Percentiles rank a stretch among this genome's conserved stretches.
These are phyloP conservation scores for Coemansia guatemalensis DNA, from an alignment of 192 early-diverging fungal species.

Conservation along the genomic window DNA sequence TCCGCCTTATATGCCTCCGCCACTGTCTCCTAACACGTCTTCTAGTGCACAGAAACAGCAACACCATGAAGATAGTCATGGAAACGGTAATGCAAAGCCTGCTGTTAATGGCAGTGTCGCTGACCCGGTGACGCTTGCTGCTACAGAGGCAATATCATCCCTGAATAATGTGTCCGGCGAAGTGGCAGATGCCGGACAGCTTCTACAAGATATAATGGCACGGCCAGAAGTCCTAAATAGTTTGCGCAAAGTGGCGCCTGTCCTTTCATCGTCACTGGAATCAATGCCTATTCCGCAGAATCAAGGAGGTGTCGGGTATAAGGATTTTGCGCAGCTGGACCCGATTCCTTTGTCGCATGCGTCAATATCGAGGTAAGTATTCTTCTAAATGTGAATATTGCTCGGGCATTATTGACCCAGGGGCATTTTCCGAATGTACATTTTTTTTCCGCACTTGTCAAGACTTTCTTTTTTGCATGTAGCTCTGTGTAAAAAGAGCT, in stretches of 20 bases:
- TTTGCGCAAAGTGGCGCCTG: conserved; percentile 37
- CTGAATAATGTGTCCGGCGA: background rate
- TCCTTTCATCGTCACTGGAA: conserved; percentile 30
- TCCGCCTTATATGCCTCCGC: conserved; percentile 21
- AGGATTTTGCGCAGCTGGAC: conserved; percentile 31
- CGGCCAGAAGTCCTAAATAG: conserved; percentile 30
- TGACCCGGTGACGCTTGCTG: background rate
- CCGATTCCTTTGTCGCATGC: conserved; percentile 37
- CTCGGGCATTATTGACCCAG: background rate
- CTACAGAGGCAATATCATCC: background rate
- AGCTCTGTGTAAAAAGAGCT: background rate
- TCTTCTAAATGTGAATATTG: background rate
- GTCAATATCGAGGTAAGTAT: conserved; percentile 47
- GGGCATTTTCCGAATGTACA: background rate
- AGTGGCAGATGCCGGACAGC: conserved; percentile 17
- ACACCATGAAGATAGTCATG: background rate
- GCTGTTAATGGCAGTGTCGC: background rate
- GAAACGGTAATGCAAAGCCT: background rate
- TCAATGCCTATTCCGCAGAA: conserved; percentile 20
- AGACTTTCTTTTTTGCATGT: background rate
- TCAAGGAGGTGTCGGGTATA: conserved; percentile 17
- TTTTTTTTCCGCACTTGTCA: conserved; percentile 2
- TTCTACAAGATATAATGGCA: conserved; percentile 41
- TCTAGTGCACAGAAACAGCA: background rate
- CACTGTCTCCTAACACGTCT: background rate